A percentile compares a stretch with the other conserved stretches of the same genome.
phyloP scores from a whole-genome alignment of 495 filamentous ascomycete species.

The Amniculicola lignicola region DNA sequence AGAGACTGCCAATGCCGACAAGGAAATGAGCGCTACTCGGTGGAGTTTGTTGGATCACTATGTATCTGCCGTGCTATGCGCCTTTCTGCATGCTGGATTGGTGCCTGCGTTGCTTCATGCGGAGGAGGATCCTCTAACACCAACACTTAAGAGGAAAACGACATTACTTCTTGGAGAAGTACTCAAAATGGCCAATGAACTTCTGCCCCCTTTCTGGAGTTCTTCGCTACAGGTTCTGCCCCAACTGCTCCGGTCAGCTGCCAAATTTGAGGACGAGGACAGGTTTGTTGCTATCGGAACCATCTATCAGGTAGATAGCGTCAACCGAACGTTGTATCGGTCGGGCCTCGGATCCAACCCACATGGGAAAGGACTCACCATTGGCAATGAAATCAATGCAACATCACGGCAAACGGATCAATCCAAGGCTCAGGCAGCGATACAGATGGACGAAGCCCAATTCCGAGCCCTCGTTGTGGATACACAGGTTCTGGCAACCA shows the following conservation, averaged over 20 bases:
- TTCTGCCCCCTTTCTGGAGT: slow-evolving; percentile 76
- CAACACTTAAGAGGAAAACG: slow-evolving; percentile 79
- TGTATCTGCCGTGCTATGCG: slow-evolving; percentile 80
- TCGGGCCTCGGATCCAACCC: slow-evolving; percentile 55
- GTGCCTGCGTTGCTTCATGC: slow-evolving; percentile 63
- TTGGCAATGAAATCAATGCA: slow-evolving; percentile 5
- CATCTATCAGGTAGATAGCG: slow-evolving; percentile 95
- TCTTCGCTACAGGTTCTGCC: slow-evolving; percentile 80
- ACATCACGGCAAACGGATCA: slow-evolving; percentile 53
- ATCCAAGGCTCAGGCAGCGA: slow-evolving; percentile 66
- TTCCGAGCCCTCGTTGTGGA: slow-evolving; percentile 86
- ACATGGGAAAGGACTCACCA: slow-evolving; percentile 47
- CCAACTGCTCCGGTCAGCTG: slow-evolving; percentile 70
- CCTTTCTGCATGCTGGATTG: slow-evolving; percentile 79
- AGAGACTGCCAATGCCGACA: slow-evolving; percentile 42
- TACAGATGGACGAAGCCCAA: slow-evolving; percentile 78
- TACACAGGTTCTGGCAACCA: slow-evolving; percentile 76
- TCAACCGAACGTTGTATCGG: slow-evolving; percentile 88
- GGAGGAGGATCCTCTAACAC: slow-evolving; percentile 68
- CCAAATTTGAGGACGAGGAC: slow-evolving; percentile 64
- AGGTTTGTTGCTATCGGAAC: slow-evolving; percentile 77
- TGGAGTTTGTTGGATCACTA: slow-evolving; percentile 91
- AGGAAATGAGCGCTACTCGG: slow-evolving; percentile 62
- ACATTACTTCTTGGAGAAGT: slow-evolving; percentile 87
- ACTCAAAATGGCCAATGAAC: slow-evolving; percentile 78